Evolutionary conservation across 164 flowering plant genomes (phyloP).

Genomic region (Nelumbo lutea): DNA sequence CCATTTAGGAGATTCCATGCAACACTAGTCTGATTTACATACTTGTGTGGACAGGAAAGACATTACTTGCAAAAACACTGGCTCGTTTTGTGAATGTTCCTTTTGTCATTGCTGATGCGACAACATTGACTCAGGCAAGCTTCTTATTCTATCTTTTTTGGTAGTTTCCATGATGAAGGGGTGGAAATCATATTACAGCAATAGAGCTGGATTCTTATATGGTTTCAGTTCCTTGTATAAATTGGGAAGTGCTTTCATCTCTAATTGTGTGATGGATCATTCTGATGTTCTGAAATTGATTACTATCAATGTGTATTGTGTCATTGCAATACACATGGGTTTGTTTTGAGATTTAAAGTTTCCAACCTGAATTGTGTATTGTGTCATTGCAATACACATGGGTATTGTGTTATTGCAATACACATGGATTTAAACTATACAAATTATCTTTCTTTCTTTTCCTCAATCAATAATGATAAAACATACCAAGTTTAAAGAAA

Average conservation of each 20-base stretch:
- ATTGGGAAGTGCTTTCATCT: too few relatives aligned
- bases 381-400: too few relatives aligned
- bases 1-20: too few relatives aligned
- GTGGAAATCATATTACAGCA: neutral
- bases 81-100: slow-evolving; percentile 98
- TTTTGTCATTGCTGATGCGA: slow-evolving; percentile 97
- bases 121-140: slow-evolving; percentile 91
- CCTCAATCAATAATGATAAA: too few relatives aligned
- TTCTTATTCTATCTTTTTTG: neutral
- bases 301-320: neutral
- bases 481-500: too few relatives aligned
- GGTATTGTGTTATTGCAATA: too few relatives aligned
- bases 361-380: too few relatives aligned
- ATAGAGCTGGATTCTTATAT: neutral
- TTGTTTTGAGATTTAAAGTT: too few relatives aligned
- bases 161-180: neutral
- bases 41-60: slow-evolving; percentile 66
- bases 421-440: too few relatives aligned
- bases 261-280: too few relatives aligned
- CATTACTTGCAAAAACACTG: slow-evolving; percentile 90
- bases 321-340: too few relatives aligned
- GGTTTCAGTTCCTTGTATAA: neutral
- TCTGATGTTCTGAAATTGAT: neutral
- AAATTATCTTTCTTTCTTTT: too few relatives aligned
- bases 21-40: slow-evolving; percentile 11